Evolutionary conservation across 1,284 basidiomycete genomes (phyloP).

Genomic region (Chondrostereum purpureum): DNA sequence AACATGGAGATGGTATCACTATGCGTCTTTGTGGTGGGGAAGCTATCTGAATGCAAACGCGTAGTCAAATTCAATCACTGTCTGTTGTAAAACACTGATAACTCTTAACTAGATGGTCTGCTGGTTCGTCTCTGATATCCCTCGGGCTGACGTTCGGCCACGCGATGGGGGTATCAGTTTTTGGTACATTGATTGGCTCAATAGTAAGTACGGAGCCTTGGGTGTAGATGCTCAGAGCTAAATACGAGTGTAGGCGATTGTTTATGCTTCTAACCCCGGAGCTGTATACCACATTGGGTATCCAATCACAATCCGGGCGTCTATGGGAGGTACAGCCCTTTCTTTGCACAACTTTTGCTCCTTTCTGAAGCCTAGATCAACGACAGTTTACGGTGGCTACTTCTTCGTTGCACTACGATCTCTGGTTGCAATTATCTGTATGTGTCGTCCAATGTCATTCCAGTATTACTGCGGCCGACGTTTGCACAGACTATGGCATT

Average conservation of each 20-base stretch:
- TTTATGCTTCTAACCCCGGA: slow-evolving; percentile 5
- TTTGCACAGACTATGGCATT: slow-evolving; percentile 6
- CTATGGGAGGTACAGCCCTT: slow-evolving; percentile 5
- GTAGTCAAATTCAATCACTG: neutral
- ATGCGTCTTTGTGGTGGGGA: slow-evolving; percentile 9
- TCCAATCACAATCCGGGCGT: slow-evolving; percentile 5
- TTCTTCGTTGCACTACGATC: slow-evolving; percentile 7
- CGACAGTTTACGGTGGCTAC: slow-evolving; percentile 6
- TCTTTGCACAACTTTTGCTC: neutral
- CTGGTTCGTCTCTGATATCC: slow-evolving; percentile 7
- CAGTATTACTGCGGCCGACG: neutral
- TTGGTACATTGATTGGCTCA: slow-evolving; percentile 6
- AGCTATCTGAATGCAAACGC: slow-evolving; percentile 6
- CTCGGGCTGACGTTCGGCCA: slow-evolving; percentile 7
- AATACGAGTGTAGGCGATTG: slow-evolving; percentile 2
- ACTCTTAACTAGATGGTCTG: slow-evolving; percentile 4
- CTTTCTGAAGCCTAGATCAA: neutral
- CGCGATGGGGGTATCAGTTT: slow-evolving; percentile 5
- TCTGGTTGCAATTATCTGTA: slow-evolving; percentile 6
- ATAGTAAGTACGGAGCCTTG: neutral
- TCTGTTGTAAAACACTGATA: neutral
- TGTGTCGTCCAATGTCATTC: neutral
- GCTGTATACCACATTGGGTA: slow-evolving; percentile 8
- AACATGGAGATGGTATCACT: slow-evolving; percentile 8
- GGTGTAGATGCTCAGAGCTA: neutral